These are phyloP conservation scores for Pyrenochaeta sp. DNA, from an alignment of 2,329 filamentous ascomycete genomes.

Conservation along the genomic window DNA sequence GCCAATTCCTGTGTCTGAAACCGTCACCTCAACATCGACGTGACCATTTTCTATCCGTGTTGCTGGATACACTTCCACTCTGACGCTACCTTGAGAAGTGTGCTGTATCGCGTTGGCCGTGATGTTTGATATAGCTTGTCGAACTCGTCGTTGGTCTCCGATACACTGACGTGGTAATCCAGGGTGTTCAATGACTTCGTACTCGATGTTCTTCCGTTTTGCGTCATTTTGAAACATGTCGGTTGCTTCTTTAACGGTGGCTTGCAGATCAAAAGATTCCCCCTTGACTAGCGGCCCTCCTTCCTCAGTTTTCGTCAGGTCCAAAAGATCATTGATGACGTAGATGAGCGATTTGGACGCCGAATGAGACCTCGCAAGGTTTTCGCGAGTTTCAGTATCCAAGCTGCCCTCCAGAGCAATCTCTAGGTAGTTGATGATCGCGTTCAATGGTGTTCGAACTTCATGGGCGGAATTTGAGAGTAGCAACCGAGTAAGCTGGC, in stretches of 20 bases:
- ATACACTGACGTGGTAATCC: slow-evolving; percentile 75
- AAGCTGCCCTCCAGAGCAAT: slow-evolving; percentile 84
- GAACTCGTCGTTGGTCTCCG: slow-evolving; percentile 80
- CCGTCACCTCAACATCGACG: slow-evolving; percentile 74
- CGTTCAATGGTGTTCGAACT: slow-evolving; percentile 87
- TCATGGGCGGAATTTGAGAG: slow-evolving; percentile 91
- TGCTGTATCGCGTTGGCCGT: slow-evolving; percentile 86
- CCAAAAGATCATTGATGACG: slow-evolving; percentile 90
- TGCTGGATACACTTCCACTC: slow-evolving; percentile 72
- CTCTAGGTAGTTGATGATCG: slow-evolving; percentile 93
- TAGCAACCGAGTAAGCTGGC: slow-evolving; percentile 78
- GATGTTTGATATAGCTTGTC: slow-evolving; percentile 83
- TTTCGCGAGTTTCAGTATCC: slow-evolving; percentile 84
- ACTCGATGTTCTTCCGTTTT: slow-evolving; percentile 75
- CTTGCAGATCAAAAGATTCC: slow-evolving; percentile 76
- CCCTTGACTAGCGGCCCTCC: slow-evolving; percentile 80
- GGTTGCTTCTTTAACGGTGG: slow-evolving; percentile 78
- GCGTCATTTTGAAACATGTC: slow-evolving; percentile 77
- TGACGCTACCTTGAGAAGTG: slow-evolving; percentile 72
- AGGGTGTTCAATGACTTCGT: slow-evolving; percentile 71
- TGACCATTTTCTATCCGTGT: slow-evolving; percentile 49
- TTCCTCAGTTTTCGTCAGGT: slow-evolving; percentile 87
- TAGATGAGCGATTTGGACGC: slow-evolving; percentile 93
- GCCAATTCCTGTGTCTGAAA: slow-evolving; percentile 77
- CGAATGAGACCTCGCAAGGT: slow-evolving; percentile 82